Base-by-base conservation (phyloP, 2,329 filamentous ascomycete genomes). In the Fusarium nanum region DNA sequence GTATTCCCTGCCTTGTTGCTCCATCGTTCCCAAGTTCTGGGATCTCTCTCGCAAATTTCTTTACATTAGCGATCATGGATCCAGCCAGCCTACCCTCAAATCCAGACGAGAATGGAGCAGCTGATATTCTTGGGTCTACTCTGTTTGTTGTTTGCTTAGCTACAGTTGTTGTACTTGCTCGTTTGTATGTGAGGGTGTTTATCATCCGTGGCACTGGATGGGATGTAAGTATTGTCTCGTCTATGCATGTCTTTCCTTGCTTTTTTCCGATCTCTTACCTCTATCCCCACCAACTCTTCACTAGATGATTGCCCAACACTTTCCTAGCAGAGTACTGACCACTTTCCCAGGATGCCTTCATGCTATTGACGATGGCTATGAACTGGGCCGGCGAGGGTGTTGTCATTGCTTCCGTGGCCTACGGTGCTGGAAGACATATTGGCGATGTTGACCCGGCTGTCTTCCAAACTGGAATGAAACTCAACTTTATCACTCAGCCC, bases 171-270 rank as follows among this genome's bases (percentile, higher is more conserved):
- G 81, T 85, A 2, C 9, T 79, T 7, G 73, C 82, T n/a, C 80
- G 84, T 30, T 73, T 82, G 34, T 85, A 84, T 60, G 85, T 86
- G 27, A 80, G 86, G 13, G 27, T 80, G 4, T 71, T 75, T 13
- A 81, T 87, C 74, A 78, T 87, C 46, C 83, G 81, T 25, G 83
- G 82, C 28, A 78, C 84, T 46, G 84, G 85, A 3, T 69, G 78
- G 25, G 86, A 88, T 77, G 86, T 79, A 65, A 58, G 78, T 72
- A 42, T 47, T 44, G 6, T 27, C 18, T 3, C 12, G 7, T 23
- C 23, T 52, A 22, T 41, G n/a, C 44, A 53, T 23, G 7, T 28
- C 22, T 9, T 23, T 13, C 4, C 8, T 44, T 52, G 11, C 16
- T 25, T 9, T 34, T 22, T 23, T n/a, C n/a, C 18, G 11, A 27